Percentiles rank a stretch among this genome's conserved stretches.
These are phyloP conservation scores for Tuber magnatum DNA, from an alignment of 495 filamentous ascomycete species.

Conservation along the genomic window DNA sequence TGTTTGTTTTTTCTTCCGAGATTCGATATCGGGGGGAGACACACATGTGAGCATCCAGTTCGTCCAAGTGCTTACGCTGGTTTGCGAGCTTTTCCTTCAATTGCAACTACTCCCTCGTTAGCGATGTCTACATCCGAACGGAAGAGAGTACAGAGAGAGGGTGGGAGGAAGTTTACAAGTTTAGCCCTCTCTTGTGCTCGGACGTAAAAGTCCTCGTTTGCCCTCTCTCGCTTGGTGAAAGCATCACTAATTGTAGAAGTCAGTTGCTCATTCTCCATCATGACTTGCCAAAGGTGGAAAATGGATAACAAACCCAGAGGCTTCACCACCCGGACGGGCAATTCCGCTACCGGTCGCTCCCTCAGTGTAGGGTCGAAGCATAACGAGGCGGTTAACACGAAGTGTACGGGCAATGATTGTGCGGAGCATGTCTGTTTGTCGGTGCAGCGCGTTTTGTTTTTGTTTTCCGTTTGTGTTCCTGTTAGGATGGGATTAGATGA, in stretches of 20 bases:
- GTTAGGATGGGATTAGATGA: background rate
- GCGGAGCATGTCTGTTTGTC: conserved; percentile 36
- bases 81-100: conserved; percentile 71
- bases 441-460: conserved; percentile 14
- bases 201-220: conserved; percentile 76
- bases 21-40: conserved; percentile 34
- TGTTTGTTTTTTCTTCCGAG: background rate
- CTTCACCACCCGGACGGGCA: conserved; percentile 45
- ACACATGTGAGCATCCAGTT: conserved; percentile 79
- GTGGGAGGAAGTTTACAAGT: conserved; percentile 47
- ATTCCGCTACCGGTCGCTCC: conserved; percentile 47
- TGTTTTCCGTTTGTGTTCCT: conserved; percentile 15
- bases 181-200: conserved; percentile 77
- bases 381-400: conserved; percentile 30
- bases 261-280: conserved; percentile 3
- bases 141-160: conserved; percentile 8
- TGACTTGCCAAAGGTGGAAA: background rate
- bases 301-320: conserved; percentile 41
- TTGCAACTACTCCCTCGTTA: conserved; percentile 46
- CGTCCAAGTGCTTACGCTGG: conserved; percentile 73
- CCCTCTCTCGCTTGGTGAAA: conserved; percentile 85
- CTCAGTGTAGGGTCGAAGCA: conserved; percentile 39
- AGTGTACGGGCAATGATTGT: conserved; percentile 34
- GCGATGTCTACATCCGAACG: background rate
- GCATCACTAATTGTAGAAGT: conserved; percentile 53